phyloP scores from a whole-genome alignment of 495 filamentous ascomycete genomes.

The Xylaria sp. region DNA sequence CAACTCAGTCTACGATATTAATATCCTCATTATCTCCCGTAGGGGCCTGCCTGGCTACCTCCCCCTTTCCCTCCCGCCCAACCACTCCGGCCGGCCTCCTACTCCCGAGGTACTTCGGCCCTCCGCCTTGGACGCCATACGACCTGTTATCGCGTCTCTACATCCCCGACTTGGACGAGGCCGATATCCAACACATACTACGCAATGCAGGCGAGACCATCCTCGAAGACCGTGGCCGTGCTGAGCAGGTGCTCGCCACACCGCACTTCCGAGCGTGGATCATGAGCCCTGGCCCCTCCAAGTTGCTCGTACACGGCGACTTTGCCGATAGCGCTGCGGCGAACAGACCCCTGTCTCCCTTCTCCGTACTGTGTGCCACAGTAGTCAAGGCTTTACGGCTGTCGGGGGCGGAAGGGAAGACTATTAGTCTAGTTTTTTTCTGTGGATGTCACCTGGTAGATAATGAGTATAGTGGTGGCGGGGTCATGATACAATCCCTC shows the following conservation, averaged over 20 bases:
- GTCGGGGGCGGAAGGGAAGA: neutral
- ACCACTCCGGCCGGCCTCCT: neutral
- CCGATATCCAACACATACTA: neutral
- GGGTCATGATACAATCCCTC: neutral
- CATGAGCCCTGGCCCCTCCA: neutral
- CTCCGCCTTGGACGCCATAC: neutral
- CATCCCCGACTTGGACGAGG: neutral
- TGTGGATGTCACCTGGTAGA: neutral
- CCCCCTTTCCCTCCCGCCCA: neutral
- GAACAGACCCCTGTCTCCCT: neutral
- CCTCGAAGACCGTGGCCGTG: neutral
- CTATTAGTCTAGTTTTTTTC: neutral
- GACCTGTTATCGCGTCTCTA: neutral
- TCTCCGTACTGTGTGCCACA: conserved; percentile 5
- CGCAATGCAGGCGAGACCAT: neutral
- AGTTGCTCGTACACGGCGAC: neutral
- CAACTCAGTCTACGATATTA: neutral
- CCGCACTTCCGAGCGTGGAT: neutral
- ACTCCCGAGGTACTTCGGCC: neutral
- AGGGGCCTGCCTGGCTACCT: neutral
- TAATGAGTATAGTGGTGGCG: neutral
- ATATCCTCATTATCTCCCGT: neutral
- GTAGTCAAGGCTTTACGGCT: conserved; percentile 1
- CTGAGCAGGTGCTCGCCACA: neutral
- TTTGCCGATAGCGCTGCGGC: neutral